Base-by-base conservation (phyloP, 306 rosid genomes). In the Lupinus albus region DNA sequence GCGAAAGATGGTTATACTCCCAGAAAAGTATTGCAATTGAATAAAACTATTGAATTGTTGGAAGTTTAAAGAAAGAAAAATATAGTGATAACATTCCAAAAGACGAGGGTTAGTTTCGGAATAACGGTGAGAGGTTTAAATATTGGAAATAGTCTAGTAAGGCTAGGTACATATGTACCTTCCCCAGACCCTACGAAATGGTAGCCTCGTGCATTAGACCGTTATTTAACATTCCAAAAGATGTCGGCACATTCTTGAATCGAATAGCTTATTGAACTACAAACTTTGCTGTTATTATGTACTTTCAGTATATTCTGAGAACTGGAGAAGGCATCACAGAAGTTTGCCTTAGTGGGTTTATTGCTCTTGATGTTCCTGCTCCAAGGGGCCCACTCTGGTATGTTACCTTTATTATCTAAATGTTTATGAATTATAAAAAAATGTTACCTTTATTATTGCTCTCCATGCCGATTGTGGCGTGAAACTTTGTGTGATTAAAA, bases 351-450 rank as follows among this genome's bases (percentile, higher is more conserved):
- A 86, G 95, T 38, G 95, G 91, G 51, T 91, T 91, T 73, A 76
- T 79, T 61, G 97, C 95, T 51, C 38, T 84, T 25, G 93, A 91
- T 76, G 10, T 88, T 11, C 87, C 97, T 61, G 77, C 89, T 68
- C 92, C 97, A 5, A 64, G 33, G 63, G 97, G 95, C 58, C 95
- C 96, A 59, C 81, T 88, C 5, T 91, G 96, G 97, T 91, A 91
- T 32, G 12, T 72, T 61, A 32, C 44, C 62, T 52, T 28, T 8
- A 46, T 17, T 2, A n/a, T n/a, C n/a, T n/a, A 1, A 20, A 20
- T 20, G 25, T 20, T 20, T 20, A 20, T 20, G 25, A 15, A 71
- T n/a, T n/a, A n/a, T n/a, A n/a, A n/a, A n/a, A n/a, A n/a, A n/a
- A n/a, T n/a, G n/a, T n/a, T n/a, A n/a, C n/a, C n/a, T n/a, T n/a